Conservation (phyloP, 1,284 basidiomycete genomes). For the Trichosporon sp. region DNA sequence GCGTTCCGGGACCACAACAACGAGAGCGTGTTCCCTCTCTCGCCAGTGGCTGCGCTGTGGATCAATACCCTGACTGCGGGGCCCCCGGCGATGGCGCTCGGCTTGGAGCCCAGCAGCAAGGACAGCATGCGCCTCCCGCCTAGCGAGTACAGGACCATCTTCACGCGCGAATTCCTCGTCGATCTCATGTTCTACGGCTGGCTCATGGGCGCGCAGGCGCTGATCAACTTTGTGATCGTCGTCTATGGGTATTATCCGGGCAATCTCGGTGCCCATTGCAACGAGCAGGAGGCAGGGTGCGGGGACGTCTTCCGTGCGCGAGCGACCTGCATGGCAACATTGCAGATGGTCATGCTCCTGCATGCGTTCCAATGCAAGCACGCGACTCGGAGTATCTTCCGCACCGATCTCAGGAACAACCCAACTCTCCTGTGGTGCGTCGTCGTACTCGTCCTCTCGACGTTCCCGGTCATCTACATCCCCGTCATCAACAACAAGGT, state of each 20-base stretch:
- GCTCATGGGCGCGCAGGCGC: conserved; percentile 64
- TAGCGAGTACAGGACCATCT: conserved; percentile 62
- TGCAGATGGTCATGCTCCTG: conserved; percentile 61
- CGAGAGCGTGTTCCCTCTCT: conserved; percentile 68
- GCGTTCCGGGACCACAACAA: conserved; percentile 65
- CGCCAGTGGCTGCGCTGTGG: conserved; percentile 69
- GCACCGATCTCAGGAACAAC: conserved; percentile 62
- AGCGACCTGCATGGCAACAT: conserved; percentile 62
- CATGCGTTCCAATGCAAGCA: conserved; percentile 56
- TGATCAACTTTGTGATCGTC: conserved; percentile 64
- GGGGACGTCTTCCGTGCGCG: conserved; percentile 62
- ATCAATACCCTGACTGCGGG: conserved; percentile 62
- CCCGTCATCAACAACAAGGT: conserved; percentile 55
- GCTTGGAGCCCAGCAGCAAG: conserved; percentile 63
- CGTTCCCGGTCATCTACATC: conserved; percentile 56
- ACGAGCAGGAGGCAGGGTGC: conserved; percentile 53
- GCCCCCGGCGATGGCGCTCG: conserved; percentile 65
- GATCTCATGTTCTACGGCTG: conserved; percentile 69
- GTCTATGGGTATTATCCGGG: conserved; percentile 60
- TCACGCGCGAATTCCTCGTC: conserved; percentile 61
- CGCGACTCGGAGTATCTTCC: conserved; percentile 55
- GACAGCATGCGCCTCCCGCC: conserved; percentile 67
- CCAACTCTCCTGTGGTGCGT: conserved; percentile 62
- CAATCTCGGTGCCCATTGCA: conserved; percentile 56
- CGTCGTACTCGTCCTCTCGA: conserved; percentile 47